phyloP scores from a whole-genome alignment of 805 yeast genomes.

The Spathaspora hagerdaliae region DNA sequence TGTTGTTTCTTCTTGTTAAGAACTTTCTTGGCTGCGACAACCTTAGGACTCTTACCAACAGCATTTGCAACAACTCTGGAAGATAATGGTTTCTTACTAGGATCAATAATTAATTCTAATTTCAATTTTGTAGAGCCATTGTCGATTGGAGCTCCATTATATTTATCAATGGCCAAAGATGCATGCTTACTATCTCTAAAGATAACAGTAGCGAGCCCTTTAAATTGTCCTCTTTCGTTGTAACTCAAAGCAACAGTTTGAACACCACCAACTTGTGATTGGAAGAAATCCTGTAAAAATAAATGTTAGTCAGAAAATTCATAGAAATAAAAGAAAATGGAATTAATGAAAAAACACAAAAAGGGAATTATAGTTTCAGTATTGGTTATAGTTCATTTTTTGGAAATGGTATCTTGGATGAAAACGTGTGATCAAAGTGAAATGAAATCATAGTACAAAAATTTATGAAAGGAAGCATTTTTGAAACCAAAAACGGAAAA shows the following conservation, averaged over 20 bases:
- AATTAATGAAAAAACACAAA: constrained; percentile 2
- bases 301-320: constrained; percentile 6
- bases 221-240: constrained; percentile 84
- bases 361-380: background rate
- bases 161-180: constrained; percentile 70
- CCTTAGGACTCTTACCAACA: constrained; percentile 21
- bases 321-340: background rate
- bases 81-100: constrained; percentile 69
- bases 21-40: constrained; percentile 11
- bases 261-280: constrained; percentile 83
- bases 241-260: constrained; percentile 65
- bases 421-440: no score
- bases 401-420: no score
- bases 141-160: constrained; percentile 92
- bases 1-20: constrained; percentile 19
- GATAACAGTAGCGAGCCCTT: constrained; percentile 85
- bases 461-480: no score
- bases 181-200: constrained; percentile 73
- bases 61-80: constrained; percentile 64
- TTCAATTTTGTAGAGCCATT: constrained; percentile 74
- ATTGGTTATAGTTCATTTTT: no score
- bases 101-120: constrained; percentile 81
- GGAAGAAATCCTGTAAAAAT: constrained; percentile 71
- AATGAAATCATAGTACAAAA: no score
- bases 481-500: no score